A percentile compares a stretch with the other conserved stretches of the same genome.
Conservation (phyloP, 148 eudicot genomes). For the Chenopodium berlandieri region DNA sequence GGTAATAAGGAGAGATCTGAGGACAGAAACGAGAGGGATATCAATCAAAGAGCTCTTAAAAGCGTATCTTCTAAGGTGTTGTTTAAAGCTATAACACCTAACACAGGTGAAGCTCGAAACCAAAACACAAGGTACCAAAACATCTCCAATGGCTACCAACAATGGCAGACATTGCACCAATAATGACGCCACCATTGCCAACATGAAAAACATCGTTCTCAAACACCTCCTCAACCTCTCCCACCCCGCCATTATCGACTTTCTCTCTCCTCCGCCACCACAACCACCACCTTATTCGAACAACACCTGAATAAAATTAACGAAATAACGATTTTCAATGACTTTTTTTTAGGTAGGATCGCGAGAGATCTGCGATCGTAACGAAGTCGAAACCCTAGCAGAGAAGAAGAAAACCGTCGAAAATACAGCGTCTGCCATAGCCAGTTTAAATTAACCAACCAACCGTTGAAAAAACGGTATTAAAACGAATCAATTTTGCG, state of each 20-base stretch:
- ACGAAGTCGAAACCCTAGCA: slow-evolving; percentile 37
- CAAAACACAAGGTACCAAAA: slow-evolving; percentile 59
- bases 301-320: neutral
- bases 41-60: slow-evolving; percentile 79
- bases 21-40: slow-evolving; percentile 75
- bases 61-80: slow-evolving; percentile 62
- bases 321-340: neutral
- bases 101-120: slow-evolving; percentile 78
- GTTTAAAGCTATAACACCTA: slow-evolving; percentile 53
- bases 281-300: neutral
- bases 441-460: neutral
- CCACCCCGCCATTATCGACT: slow-evolving; percentile 32
- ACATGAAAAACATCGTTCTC: slow-evolving; percentile 78
- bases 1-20: slow-evolving; percentile 82
- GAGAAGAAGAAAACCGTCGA: slow-evolving; percentile 14
- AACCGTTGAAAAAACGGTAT: neutral
- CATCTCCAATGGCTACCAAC: slow-evolving; percentile 69
- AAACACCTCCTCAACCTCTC: slow-evolving; percentile 61
- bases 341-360: slow-evolving; percentile 31
- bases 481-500: neutral
- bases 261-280: neutral
- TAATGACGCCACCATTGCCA: slow-evolving; percentile 79
- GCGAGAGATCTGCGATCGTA: slow-evolving; percentile 42
- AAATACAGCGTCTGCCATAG: slow-evolving; percentile 28
- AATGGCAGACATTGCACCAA: slow-evolving; percentile 61